A percentile compares a stretch with the other conserved stretches of the same genome.
Evolutionary conservation across 2,329 filamentous ascomycete genomes (phyloP).

Genomic region (Verticillium tricorpus): DNA sequence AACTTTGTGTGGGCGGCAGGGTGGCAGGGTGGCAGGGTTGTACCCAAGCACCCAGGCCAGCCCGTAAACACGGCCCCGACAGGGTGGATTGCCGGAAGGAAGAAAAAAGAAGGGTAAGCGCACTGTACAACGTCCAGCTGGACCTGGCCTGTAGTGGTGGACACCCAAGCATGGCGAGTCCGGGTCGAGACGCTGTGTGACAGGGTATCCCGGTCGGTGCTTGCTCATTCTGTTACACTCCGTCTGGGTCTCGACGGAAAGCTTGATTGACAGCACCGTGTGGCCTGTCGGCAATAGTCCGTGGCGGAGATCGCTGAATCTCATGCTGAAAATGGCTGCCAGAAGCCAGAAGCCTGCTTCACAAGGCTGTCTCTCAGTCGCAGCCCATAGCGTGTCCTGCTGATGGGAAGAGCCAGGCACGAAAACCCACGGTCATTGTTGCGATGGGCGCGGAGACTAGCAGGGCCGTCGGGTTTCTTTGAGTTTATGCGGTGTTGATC

Average conservation of each 20-base stretch:
- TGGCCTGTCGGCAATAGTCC: background rate
- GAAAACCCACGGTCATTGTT: background rate
- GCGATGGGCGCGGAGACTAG: background rate
- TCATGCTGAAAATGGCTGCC: background rate
- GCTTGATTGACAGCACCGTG: background rate
- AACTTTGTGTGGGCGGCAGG: constrained; percentile 7
- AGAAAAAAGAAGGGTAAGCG: background rate
- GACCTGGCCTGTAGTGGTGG: background rate
- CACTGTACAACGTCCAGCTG: background rate
- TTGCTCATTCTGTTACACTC: background rate
- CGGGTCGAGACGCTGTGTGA: background rate
- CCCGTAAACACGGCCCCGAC: background rate
- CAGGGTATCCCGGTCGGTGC: background rate
- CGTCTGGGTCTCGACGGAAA: background rate
- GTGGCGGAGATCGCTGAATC: background rate
- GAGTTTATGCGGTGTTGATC: background rate
- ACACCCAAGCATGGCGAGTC: background rate
- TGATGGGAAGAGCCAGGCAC: background rate
- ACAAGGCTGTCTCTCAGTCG: background rate
- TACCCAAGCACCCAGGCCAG: background rate
- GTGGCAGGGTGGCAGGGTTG: background rate
- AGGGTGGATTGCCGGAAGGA: background rate
- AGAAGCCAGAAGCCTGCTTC: background rate
- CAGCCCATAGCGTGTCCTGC: too few relatives aligned
- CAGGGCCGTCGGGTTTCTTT: background rate